Base-by-base conservation (phyloP, 1,284 basidiomycete species). In the Irpex lacteus region DNA sequence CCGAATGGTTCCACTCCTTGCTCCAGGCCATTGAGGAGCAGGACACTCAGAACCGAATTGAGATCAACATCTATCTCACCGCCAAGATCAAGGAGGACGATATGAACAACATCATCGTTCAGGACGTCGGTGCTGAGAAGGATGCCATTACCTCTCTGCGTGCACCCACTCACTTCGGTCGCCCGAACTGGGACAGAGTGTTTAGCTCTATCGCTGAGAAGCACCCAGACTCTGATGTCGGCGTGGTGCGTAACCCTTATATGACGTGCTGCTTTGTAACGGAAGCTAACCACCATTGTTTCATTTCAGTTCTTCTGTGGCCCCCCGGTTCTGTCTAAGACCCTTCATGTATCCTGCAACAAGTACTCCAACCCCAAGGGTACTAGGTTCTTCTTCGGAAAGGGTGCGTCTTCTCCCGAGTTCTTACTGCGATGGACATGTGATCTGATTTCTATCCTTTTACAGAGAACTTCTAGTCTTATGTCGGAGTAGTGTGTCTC, bases 1-100 rank as follows among this genome's bases (percentile, higher is more conserved):
- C 92, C 21, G 93, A 95, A 74, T 96, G 94, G 94, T 96, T 97
- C 85, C 93, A 95, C 77, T 92, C 90, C n/a, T 84, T 97, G 34
- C 80, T 97, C 66, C 87, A 91, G 69, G 95, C 95, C 26, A 94
- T 96, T 69, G 95, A 97, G 75, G 93, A 94, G 68, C 93, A 96
- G 74, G 95, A 96, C 72, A 83, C 83, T 13, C 85, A 88, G 75
- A 88, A 90, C 72, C 77, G 87, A 65, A 95, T 95, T 69, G 93
- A 95, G 79, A 95, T 96, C 72, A 94, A 91, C 76, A 95, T 95
- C 68, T 96, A 96, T 75, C 84, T 97, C 36, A 97, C 95, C 0
- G 91, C 89, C 44, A 91, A 87, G 79, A 84, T 97, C 71, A 91
- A 92, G 78, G 90, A 94, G 69, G 92, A 94, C 71, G 92, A 96